A percentile compares a stretch with the other conserved stretches of the same genome.
Conservation (phyloP, 2,329 filamentous ascomycete genomes). For the Thielaviopsis euricoi region DNA sequence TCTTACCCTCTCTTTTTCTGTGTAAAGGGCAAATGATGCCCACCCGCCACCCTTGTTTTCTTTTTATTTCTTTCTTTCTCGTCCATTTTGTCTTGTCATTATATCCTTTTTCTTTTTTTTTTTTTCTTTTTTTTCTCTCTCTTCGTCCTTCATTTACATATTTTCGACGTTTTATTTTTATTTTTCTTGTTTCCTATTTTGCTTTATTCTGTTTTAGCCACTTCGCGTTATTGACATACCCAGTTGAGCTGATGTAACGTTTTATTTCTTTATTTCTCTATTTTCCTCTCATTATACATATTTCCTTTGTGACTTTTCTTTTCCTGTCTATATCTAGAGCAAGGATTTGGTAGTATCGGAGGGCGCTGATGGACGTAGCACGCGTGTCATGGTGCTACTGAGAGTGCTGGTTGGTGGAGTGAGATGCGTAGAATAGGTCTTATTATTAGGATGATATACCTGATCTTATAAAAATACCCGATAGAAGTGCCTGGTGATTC, state of each 20-base stretch:
- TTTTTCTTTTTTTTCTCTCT: neutral
- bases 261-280: neutral
- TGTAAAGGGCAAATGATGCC: neutral
- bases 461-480: too few relatives aligned
- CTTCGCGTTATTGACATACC: conserved; percentile 1
- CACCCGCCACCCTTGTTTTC: too few relatives aligned
- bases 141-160: neutral
- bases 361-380: too few relatives aligned
- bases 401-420: neutral
- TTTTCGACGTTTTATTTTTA: neutral
- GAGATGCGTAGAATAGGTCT: neutral
- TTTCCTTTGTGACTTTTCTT: neutral
- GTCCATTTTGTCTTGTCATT: neutral
- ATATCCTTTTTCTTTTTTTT: neutral
- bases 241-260: neutral
- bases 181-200: neutral
- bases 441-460: neutral
- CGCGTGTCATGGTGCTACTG: neutral
- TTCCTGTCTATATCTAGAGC: neutral
- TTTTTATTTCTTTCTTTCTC: conserved; percentile 1
- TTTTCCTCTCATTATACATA: neutral
- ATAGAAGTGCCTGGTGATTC: too few relatives aligned
- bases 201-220: neutral
- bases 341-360: neutral
- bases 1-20: neutral